Evolutionary conservation across 2,329 filamentous ascomycete genomes (phyloP), one percentile per base, ranked within the genome.

Genomic region (Clarireedia homoeocarpa): DNA sequence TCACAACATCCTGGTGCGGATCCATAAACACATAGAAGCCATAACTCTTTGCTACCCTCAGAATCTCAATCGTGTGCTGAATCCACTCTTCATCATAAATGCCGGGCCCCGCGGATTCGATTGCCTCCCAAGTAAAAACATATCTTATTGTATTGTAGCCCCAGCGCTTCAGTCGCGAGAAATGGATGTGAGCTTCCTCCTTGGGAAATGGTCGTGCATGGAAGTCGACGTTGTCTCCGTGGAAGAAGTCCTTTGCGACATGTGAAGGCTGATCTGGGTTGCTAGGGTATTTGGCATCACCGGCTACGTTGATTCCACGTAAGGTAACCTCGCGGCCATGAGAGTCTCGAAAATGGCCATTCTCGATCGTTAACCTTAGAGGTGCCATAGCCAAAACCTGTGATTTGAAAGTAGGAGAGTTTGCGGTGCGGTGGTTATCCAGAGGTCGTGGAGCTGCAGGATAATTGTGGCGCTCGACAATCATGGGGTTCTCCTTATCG

Each of bases 11-110:
- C 77, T 99, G 94, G 71, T 99, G 94, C 20, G 95, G 92, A 65
- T 99, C 95, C 90, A 99, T 96, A 70, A 96, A 97, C 50, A 99
- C 79, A 67, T 95, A 96, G 71, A 99, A 96, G 27, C 89, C 89
- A 75, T 95, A 97, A 39, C 84, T 79, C 69, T 91, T 96, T 39
- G 91, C 91, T 61, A 91, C 77, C 56, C 91, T 81, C 64, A 99
- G 73, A 10, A 96, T 77, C 40, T 89, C 81, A 62, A 99, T 90
- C 0, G 94, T 99, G 70, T 95, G 90, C 62, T 88, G 79, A 62
- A 97, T 91, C 80, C 89, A 99, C 59, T 88, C 85, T 68, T 99
- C 90, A 66, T 99, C 95, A 70, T 97, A 99, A 67, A 82, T 85
- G 1, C 91, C 90, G 0, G 95, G 94, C 0, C 92, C 92, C 1